Evolutionary conservation across 257 asterid genomes (phyloP).

Genomic region (Phtheirospermum japonicum): DNA sequence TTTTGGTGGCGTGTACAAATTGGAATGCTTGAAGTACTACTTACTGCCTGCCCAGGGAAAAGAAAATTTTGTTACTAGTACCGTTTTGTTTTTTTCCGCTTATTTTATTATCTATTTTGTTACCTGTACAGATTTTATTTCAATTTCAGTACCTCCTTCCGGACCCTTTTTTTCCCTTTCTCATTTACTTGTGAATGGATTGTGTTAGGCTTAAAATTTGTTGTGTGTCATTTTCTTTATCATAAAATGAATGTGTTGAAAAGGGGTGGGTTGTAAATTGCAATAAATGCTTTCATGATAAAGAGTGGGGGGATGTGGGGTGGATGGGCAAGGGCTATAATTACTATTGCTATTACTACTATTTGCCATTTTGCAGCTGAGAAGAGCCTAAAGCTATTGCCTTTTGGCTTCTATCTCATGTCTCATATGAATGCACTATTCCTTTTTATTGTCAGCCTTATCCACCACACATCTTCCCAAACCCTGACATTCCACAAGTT

Average conservation of each 20-base stretch:
- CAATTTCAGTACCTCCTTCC: conserved; percentile 22
- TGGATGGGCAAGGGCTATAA: conserved; percentile 15
- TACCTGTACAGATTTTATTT: conserved; percentile 40
- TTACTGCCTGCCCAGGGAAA: conserved; percentile 34
- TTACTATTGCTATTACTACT: conserved; percentile 4
- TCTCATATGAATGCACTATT: conserved; percentile 40
- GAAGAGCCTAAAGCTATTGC: conserved; percentile 12
- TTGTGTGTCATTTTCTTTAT: conserved; percentile 34
- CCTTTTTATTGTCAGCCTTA: conserved; percentile 43
- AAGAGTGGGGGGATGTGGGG: conserved; percentile 21
- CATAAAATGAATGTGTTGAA: conserved; percentile 26
- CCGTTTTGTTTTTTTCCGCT: neutral
- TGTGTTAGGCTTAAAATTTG: conserved; percentile 29
- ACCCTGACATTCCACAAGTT: conserved; percentile 41
- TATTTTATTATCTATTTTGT: conserved; percentile 25
- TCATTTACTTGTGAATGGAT: no score
- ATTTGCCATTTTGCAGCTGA: conserved; percentile 10
- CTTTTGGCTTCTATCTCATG: conserved; percentile 51
- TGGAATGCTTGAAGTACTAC: conserved; percentile 29
- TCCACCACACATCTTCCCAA: conserved; percentile 41
- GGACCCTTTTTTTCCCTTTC: neutral
- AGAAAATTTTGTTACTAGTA: conserved; percentile 50
- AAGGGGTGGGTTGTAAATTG: conserved; percentile 27
- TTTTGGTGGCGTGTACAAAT: conserved; percentile 51
- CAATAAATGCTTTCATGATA: conserved; percentile 31